Base-by-base conservation (phyloP, 495 filamentous ascomycete genomes). In the Chaetomium fimeti region DNA sequence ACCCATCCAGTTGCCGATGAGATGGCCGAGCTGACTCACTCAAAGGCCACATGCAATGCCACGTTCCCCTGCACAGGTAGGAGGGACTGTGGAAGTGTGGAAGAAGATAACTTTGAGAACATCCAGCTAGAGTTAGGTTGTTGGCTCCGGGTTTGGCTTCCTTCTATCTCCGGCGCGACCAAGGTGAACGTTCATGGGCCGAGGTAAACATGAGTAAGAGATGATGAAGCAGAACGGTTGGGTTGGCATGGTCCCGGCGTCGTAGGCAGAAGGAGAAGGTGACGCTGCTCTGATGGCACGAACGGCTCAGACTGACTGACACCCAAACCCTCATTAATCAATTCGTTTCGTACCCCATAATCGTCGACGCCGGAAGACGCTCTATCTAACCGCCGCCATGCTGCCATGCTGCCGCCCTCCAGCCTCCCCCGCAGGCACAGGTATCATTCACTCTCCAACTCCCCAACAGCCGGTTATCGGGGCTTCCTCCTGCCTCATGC, bases 321-420 rank as follows among this genome's bases (percentile, higher is more conserved):
- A 29, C 8, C 45, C 56, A 18, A 29, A 29, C 3, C 29, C 20
- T 49, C n/a, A 49, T n/a, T 43, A 43, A 43, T 49, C 45, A 49
- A 49, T 49, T 49, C 45, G 45, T 20, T 49, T 49, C 45, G 20
- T 68, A 61, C 61, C 61, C 61, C 66, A 53, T 59, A 47, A 28
- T 32, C 57, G 36, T 52, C 43, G 52, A 25, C 45, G 29, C 43
- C 57, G 25, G 42, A 38, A 49, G 43, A 36, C 36, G 25, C 43
- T 48, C 43, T 22, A 20, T 52, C 45, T 51, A 61, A 29, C 27
- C 27, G 18, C 45, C 22, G 22, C 27, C 57, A 60, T 60, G 43
- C 28, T 25, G 25, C 38, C 27, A 18, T 27, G 13, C 25, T 3
- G n/a, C 43, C 27, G 2, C 3, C 12, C n/a, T 24, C 22, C 29